Percentiles rank a stretch among this genome's conserved stretches.
Evolutionary conservation across 2,329 filamentous ascomycete genomes (phyloP).

Genomic region (Botryotinia convoluta): DNA sequence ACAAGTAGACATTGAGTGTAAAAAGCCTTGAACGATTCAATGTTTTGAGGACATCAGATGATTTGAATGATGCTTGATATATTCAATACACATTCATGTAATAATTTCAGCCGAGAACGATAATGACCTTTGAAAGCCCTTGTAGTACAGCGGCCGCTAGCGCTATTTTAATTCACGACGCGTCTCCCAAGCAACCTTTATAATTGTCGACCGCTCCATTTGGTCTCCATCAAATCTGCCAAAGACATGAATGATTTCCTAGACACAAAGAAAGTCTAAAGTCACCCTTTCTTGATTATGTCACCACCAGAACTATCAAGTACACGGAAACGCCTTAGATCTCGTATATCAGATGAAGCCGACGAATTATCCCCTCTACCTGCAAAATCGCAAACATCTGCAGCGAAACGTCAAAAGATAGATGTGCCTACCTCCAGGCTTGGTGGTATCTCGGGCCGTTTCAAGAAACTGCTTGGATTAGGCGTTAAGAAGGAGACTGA

Average conservation of each 20-base stretch:
- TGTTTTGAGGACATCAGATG: background rate
- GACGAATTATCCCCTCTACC: constrained; percentile 20
- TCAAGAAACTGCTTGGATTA: constrained; percentile 16
- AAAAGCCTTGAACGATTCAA: background rate
- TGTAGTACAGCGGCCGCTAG: constrained; percentile 11
- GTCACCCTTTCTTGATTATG: background rate
- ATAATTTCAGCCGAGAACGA: background rate
- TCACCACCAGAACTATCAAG: constrained; percentile 7
- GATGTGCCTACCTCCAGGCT: constrained; percentile 7
- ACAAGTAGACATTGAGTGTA: background rate
- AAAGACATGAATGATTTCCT: constrained; percentile 2
- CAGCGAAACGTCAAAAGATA: constrained; percentile 19
- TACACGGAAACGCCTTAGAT: constrained; percentile 19
- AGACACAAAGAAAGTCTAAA: background rate
- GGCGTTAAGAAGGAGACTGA: background rate
- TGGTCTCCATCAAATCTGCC: background rate
- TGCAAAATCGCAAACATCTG: constrained; percentile 12
- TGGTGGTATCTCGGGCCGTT: background rate
- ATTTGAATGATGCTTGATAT: background rate
- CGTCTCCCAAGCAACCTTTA: constrained; percentile 15
- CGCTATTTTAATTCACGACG: constrained; percentile 6
- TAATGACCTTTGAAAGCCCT: background rate
- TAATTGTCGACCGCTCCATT: background rate
- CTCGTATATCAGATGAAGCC: constrained; percentile 12
- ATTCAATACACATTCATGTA: background rate